These are phyloP conservation scores for Bipolaris oryzae DNA, from an alignment of 2,329 filamentous ascomycete species.

Conservation along the genomic window DNA sequence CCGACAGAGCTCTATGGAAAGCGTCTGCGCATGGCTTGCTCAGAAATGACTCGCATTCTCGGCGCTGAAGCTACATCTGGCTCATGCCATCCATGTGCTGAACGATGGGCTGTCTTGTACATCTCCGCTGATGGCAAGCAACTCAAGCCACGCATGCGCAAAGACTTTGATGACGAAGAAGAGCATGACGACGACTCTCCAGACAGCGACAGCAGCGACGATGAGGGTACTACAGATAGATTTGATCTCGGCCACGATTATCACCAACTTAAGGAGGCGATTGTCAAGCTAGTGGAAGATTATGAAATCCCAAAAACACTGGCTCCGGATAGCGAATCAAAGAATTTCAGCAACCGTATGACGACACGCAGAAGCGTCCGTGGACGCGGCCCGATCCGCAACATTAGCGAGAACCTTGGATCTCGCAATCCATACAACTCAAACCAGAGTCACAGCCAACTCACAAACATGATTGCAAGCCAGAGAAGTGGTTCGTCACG, in stretches of 20 bases:
- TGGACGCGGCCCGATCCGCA: slow-evolving; percentile 32
- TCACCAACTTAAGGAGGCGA: slow-evolving; percentile 78
- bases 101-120: slow-evolving; percentile 83
- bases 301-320: slow-evolving; percentile 76
- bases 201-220: slow-evolving; percentile 57
- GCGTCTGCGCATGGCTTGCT: slow-evolving; percentile 69
- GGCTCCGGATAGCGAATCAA: slow-evolving; percentile 63
- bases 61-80: slow-evolving; percentile 69
- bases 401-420: slow-evolving; percentile 39
- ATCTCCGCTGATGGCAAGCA: slow-evolving; percentile 74
- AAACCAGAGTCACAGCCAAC: slow-evolving; percentile 40
- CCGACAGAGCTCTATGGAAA: slow-evolving; percentile 51
- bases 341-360: slow-evolving; percentile 74
- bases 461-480: slow-evolving; percentile 48
- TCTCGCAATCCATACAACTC: slow-evolving; percentile 60
- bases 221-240: slow-evolving; percentile 51
- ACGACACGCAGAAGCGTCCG: slow-evolving; percentile 52
- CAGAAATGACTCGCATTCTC: slow-evolving; percentile 71
- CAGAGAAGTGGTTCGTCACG: slow-evolving; percentile 44
- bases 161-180: slow-evolving; percentile 68
- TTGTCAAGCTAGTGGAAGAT: slow-evolving; percentile 80
- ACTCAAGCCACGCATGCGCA: slow-evolving; percentile 73
- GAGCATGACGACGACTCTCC: slow-evolving; percentile 66
- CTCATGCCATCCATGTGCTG: slow-evolving; percentile 77
- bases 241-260: slow-evolving; percentile 77